Base-by-base conservation (phyloP, 176 grass and related monocot species). In the Triticum monococcum region DNA sequence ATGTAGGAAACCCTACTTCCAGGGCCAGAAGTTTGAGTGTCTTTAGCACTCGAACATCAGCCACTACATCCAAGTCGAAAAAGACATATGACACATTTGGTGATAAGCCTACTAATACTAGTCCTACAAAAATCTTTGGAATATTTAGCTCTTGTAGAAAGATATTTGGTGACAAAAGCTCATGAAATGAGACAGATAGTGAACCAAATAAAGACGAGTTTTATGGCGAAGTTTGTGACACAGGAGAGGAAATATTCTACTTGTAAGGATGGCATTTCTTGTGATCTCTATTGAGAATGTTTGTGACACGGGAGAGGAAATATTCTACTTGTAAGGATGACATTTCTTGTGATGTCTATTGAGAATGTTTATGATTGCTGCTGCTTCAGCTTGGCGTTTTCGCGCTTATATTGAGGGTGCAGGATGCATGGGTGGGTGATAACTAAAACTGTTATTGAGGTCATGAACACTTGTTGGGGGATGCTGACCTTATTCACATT, bases 101-200 rank as follows among this genome's bases (percentile, higher is more conserved):
- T 52, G 43, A 75, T 33, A 72, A 70, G 38, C n/a, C 82, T 78
- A 41, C 26, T 52, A 83, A 75, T n/a, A 9, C 54, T 20, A 63
- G 68, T 37, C 25, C 16, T 23, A 73, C 57, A 67, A 92, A 85
- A 86, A 86, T 33, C 32, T 92, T 78, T 79, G 86, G 86, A 56
- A 79, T 86, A 79, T 92, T 86, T 68, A 83, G 79, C 73, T 71
- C 72, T 72, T 8, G 43, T 23, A 69, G 63, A 41, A 79, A 16
- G 16, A 24, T 48, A 52, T 63, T 28, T 79, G 46, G 12, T 26
- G 70, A 76, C 26, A 73, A 17, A 56, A 76, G 45, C 20, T 57
- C 32, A 64, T 30, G 70, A 79, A 32, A 23, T 41, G 22, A 79
- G 43, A 32, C 63, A 32, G 17, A 3, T 2, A 56, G 48, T 22